phyloP scores from a whole-genome alignment of 257 asterid species.

The Linaria vulgaris region DNA sequence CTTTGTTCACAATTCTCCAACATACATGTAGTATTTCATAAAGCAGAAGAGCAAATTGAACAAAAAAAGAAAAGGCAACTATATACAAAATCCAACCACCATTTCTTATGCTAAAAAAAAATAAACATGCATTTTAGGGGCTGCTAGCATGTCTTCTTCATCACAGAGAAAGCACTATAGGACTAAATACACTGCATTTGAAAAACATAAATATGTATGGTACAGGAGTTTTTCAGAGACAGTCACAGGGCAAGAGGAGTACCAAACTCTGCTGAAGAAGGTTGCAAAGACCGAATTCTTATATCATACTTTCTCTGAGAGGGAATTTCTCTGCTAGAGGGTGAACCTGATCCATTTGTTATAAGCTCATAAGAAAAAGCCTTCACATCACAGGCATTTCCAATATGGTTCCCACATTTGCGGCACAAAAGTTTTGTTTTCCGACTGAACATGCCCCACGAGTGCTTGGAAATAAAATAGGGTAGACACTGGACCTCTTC shows the following conservation, averaged over 20 bases:
- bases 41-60: background rate
- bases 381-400: slow-evolving; percentile 45
- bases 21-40: slow-evolving; percentile 12
- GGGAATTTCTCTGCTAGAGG: slow-evolving; percentile 49
- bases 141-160: slow-evolving; percentile 12
- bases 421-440: slow-evolving; percentile 69
- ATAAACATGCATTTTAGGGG: slow-evolving; percentile 10
- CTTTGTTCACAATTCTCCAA: slow-evolving; percentile 23
- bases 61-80: slow-evolving; percentile 4
- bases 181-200: slow-evolving; percentile 19
- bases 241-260: slow-evolving; percentile 46
- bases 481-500: slow-evolving; percentile 59
- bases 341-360: slow-evolving; percentile 51
- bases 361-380: slow-evolving; percentile 45
- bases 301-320: slow-evolving; percentile 60
- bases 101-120: slow-evolving; percentile 25
- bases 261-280: slow-evolving; percentile 52
- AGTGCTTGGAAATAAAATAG: slow-evolving; percentile 51
- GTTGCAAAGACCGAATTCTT: slow-evolving; percentile 72
- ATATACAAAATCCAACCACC: slow-evolving; percentile 32
- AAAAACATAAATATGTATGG: slow-evolving; percentile 16
- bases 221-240: slow-evolving; percentile 6
- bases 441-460: slow-evolving; percentile 60
- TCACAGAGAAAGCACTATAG: slow-evolving; percentile 19
- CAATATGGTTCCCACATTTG: slow-evolving; percentile 73